These are phyloP conservation scores for Sporothrix protearum DNA, from an alignment of 2,329 filamentous ascomycete species.

Conservation along the genomic window DNA sequence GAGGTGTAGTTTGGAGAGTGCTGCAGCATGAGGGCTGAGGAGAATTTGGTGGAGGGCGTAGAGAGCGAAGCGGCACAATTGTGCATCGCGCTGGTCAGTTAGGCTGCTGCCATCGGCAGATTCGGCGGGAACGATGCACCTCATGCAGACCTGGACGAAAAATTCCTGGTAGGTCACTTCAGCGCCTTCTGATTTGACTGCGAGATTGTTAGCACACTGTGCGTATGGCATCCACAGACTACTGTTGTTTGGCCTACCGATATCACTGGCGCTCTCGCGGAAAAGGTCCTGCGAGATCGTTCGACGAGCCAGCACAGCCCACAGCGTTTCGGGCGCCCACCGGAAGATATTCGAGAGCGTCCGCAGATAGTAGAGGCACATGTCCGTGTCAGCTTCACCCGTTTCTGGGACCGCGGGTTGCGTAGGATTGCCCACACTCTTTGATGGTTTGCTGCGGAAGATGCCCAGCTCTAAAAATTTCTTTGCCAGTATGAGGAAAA, in stretches of 20 bases:
- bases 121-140: conserved; percentile 50
- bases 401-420: neutral
- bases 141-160: conserved; percentile 63
- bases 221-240: conserved; percentile 23
- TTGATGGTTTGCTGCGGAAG: conserved; percentile 35
- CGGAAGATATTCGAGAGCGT: conserved; percentile 70
- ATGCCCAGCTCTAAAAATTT: conserved; percentile 57
- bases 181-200: conserved; percentile 39
- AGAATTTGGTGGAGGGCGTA: conserved; percentile 68
- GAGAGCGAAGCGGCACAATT: conserved; percentile 68
- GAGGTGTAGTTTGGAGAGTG: conserved; percentile 61
- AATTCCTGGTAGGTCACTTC: conserved; percentile 64
- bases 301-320: conserved; percentile 66
- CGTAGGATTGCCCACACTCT: neutral
- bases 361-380: conserved; percentile 74
- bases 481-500: conserved; percentile 58
- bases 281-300: conserved; percentile 48
- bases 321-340: conserved; percentile 64
- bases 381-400: conserved; percentile 56
- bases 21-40: conserved; percentile 57
- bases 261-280: conserved; percentile 42
- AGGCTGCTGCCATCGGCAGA: conserved; percentile 34
- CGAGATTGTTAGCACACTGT: neutral
- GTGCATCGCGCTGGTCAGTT: conserved; percentile 51
- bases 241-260: conserved; percentile 46